These are phyloP conservation scores for Nakazawaea ishiwadae DNA, from an alignment of 805 yeast species.

Conservation along the genomic window DNA sequence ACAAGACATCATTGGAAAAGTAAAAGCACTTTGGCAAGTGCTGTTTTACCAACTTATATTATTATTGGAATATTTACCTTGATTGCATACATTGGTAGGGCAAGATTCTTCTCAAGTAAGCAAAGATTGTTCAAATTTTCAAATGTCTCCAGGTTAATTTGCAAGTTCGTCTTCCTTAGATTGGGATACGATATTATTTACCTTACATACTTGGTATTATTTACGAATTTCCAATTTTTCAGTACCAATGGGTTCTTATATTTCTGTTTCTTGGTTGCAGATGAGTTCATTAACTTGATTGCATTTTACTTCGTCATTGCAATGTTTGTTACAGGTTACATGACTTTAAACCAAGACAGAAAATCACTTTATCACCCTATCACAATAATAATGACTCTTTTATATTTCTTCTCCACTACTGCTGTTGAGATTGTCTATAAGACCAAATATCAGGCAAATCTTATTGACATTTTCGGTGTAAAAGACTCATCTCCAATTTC, in stretches of 20 bases:
- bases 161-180: conserved; percentile 1
- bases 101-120: neutral
- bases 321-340: conserved; percentile 6
- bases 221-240: conserved; percentile 5
- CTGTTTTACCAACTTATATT: conserved; percentile 7
- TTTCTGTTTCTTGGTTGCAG: conserved; percentile 4
- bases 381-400: conserved; percentile 3
- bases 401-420: conserved; percentile 6
- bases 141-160: conserved; percentile 6
- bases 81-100: conserved; percentile 3
- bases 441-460: neutral
- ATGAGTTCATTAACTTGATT: conserved; percentile 6
- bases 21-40: conserved; percentile 4
- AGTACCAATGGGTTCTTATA: conserved; percentile 3
- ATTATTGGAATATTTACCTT: conserved; percentile 1
- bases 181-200: conserved; percentile 2
- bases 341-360: conserved; percentile 4
- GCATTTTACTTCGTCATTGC: conserved; percentile 8
- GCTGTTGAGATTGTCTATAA: conserved; percentile 3
- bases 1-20: neutral
- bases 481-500: neutral
- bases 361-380: neutral
- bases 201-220: conserved; percentile 9
- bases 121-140: conserved; percentile 8
- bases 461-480: neutral